Evolutionary conservation across 2,329 filamentous ascomycete genomes (phyloP).

Genomic region (Fusarium subtropicale): DNA sequence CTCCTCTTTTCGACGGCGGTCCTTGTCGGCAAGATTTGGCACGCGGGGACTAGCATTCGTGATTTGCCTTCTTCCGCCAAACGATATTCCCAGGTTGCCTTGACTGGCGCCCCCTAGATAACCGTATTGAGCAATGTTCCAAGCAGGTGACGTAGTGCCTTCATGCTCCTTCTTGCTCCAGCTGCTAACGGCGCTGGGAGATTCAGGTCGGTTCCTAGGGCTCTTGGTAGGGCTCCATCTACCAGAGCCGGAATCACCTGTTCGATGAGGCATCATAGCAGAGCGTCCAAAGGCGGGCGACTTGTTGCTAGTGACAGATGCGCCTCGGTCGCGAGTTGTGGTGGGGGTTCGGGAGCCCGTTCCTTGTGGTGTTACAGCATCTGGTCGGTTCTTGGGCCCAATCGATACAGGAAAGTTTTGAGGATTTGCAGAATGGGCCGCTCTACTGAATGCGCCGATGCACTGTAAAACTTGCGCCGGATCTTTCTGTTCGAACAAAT

Average conservation of each 20-base stretch:
- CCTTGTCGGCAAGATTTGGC: constrained; percentile 85
- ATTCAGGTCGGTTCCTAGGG: constrained; percentile 64
- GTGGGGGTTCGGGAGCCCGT: constrained; percentile 68
- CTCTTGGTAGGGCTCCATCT: constrained; percentile 73
- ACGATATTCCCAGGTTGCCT: constrained; percentile 92
- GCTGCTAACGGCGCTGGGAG: constrained; percentile 75
- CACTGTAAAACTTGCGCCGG: constrained; percentile 96
- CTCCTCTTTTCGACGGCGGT: constrained; percentile 72
- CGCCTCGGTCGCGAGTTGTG: constrained; percentile 58
- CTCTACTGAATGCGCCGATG: constrained; percentile 88
- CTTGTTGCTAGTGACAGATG: constrained; percentile 69
- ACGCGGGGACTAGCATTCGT: constrained; percentile 84
- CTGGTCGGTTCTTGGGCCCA: constrained; percentile 73
- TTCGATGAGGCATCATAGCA: constrained; percentile 60
- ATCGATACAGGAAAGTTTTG: constrained; percentile 79
- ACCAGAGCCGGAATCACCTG: constrained; percentile 66
- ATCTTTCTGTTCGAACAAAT: constrained; percentile 95
- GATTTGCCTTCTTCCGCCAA: constrained; percentile 92
- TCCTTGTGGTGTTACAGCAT: constrained; percentile 72
- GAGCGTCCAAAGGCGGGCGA: constrained; percentile 61
- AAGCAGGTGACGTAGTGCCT: constrained; percentile 83
- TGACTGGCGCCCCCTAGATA: constrained; percentile 98
- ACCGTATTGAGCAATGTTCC: constrained; percentile 98
- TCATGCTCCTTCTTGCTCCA: constrained; percentile 92
- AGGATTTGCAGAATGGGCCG: constrained; percentile 80